phyloP scores from a whole-genome alignment of 192 early-diverging fungal species.

The Coemansia sp. region DNA sequence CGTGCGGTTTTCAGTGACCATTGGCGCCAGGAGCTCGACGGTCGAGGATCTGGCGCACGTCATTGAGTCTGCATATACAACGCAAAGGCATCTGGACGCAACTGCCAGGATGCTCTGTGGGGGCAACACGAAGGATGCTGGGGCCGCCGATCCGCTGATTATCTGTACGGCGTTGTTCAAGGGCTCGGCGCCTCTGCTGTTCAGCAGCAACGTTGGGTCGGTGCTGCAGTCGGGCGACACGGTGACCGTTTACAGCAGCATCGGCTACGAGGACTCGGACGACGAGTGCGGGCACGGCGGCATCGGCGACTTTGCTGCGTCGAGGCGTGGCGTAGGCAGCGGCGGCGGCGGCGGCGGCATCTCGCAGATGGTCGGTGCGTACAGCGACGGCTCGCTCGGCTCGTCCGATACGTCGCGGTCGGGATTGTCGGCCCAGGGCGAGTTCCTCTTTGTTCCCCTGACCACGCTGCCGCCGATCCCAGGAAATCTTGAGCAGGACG shows the following conservation, averaged over 20 bases:
- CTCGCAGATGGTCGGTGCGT: neutral
- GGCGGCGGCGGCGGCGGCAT: no score
- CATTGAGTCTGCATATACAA: slow-evolving; percentile 21
- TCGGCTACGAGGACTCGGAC: slow-evolving; percentile 14
- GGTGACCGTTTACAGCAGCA: slow-evolving; percentile 54
- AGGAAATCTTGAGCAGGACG: neutral
- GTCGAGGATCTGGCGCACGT: slow-evolving; percentile 31
- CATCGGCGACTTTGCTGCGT: no score
- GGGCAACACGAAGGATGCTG: neutral
- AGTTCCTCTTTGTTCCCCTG: slow-evolving; percentile 12
- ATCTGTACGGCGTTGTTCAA: slow-evolving; percentile 53
- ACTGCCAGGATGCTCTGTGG: neutral
- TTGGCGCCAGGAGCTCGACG: slow-evolving; percentile 4
- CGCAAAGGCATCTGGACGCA: neutral
- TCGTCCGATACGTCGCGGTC: neutral
- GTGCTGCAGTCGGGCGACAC: slow-evolving; percentile 56
- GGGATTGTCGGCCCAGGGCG: neutral
- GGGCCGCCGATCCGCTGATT: slow-evolving; percentile 3
- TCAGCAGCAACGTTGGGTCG: slow-evolving; percentile 52
- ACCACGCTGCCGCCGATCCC: slow-evolving; percentile 9
- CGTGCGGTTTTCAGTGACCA: slow-evolving; percentile 8
- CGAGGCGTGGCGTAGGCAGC: no score
- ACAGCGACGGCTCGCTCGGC: neutral
- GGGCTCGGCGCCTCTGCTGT: slow-evolving; percentile 46
- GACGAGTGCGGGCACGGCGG: slow-evolving; percentile 31